Evolutionary conservation across 2,329 filamentous ascomycete genomes (phyloP).

Genomic region (Alternaria sp.): DNA sequence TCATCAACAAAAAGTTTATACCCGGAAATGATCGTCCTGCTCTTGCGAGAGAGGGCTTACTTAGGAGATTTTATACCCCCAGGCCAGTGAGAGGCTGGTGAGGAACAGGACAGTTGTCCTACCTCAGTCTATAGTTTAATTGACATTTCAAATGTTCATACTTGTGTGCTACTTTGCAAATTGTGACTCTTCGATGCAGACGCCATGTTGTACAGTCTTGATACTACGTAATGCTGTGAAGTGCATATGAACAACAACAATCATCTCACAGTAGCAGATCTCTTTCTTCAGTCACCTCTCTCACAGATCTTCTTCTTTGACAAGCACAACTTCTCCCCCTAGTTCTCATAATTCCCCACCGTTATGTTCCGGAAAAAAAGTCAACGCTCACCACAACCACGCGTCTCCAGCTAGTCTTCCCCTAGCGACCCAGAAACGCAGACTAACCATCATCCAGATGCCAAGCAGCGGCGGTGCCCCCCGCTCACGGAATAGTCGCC

Average conservation of each 20-base stretch:
- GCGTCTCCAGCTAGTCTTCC: not conserved
- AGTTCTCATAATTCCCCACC: too few relatives aligned
- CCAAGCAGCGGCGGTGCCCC: not conserved
- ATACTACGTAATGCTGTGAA: too few relatives aligned
- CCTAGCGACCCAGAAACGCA: not conserved
- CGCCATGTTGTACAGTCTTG: too few relatives aligned
- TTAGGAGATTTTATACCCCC: not conserved
- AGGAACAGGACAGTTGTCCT: not conserved
- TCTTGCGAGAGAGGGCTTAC: slow-evolving; percentile 16
- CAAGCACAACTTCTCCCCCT: not conserved
- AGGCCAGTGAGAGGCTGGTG: not conserved
- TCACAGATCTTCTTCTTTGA: too few relatives aligned
- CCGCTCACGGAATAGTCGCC: not conserved
- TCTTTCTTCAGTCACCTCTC: too few relatives aligned
- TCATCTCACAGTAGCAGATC: too few relatives aligned
- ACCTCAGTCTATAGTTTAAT: not conserved
- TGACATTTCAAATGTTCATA: not conserved
- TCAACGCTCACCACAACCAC: too few relatives aligned
- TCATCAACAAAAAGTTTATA: slow-evolving; percentile 21
- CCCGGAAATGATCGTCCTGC: slow-evolving; percentile 19
- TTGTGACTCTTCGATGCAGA: not conserved
- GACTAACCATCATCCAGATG: not conserved
- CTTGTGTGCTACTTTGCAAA: not conserved
- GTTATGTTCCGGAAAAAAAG: too few relatives aligned
- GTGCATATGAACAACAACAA: too few relatives aligned